Evolutionary conservation across 139 green algal species (phyloP).

Genomic region (Chlorella ohadii): DNA sequence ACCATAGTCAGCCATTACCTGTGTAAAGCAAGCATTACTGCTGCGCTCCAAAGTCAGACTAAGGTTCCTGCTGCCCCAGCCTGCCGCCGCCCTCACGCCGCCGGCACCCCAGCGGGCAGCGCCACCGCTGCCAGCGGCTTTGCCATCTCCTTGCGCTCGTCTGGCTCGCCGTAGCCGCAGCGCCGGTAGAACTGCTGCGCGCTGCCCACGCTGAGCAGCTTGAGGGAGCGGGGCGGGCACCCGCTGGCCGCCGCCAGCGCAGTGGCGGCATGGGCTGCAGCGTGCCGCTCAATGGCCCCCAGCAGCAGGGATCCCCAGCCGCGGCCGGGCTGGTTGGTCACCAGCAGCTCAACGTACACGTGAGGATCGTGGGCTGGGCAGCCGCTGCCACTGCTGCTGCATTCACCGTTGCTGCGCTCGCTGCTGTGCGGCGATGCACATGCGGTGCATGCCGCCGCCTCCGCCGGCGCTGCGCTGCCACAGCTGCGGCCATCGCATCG

Average conservation of each 20-base stretch:
- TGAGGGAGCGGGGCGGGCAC: background rate
- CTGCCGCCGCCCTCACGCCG: background rate
- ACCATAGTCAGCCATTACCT: no score
- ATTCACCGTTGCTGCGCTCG: background rate
- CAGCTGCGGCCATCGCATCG: background rate
- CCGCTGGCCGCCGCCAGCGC: background rate
- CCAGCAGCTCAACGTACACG: constrained; percentile 39
- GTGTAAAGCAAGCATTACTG: no score
- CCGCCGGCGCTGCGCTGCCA: background rate
- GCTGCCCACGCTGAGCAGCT: constrained; percentile 41
- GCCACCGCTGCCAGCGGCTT: constrained; percentile 28
- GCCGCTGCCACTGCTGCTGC: background rate
- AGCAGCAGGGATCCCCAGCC: constrained; percentile 40
- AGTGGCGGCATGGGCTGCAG: background rate
- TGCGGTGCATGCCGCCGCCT: background rate
- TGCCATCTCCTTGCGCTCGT: constrained; percentile 29
- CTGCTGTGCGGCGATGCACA: background rate
- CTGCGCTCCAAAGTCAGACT: no score
- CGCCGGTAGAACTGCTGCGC: constrained; percentile 30
- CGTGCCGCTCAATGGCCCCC: constrained; percentile 35
- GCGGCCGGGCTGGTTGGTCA: constrained; percentile 17
- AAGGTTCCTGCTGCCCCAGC: background rate
- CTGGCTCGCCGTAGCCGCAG: constrained; percentile 25
- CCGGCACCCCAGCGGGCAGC: no score
- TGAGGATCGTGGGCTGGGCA: background rate